Evolutionary conservation across 2,329 filamentous ascomycete genomes (phyloP).

Genomic region (Falciphora oryzae): DNA sequence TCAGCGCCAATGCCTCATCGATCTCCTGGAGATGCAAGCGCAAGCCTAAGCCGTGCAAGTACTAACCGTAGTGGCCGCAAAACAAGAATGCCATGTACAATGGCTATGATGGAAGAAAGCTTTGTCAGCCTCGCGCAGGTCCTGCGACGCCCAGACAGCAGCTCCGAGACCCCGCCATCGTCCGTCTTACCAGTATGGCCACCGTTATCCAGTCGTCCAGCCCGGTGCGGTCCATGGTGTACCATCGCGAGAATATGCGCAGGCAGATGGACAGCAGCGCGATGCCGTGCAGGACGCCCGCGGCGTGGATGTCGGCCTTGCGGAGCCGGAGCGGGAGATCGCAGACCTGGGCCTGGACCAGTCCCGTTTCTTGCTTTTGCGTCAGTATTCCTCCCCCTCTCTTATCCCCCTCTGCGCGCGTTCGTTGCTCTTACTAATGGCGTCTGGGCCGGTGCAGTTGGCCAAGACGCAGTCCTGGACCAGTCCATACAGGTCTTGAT

Average conservation of each 20-base stretch:
- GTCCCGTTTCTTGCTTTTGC: constrained; percentile 21
- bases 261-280: constrained; percentile 29
- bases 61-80: constrained; percentile 27
- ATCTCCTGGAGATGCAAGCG: background rate
- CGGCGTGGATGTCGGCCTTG: constrained; percentile 25
- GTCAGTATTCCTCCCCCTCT: background rate
- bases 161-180: background rate
- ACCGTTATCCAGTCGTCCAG: constrained; percentile 36
- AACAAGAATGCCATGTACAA: constrained; percentile 27
- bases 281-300: constrained; percentile 30
- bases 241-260: constrained; percentile 32
- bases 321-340: constrained; percentile 24
- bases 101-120: constrained; percentile 13
- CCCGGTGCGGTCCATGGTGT: constrained; percentile 23
- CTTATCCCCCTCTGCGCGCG: background rate
- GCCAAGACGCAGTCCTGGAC: constrained; percentile 6
- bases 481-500: background rate
- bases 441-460: constrained; percentile 8
- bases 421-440: constrained; percentile 1
- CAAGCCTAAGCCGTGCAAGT: too few relatives aligned
- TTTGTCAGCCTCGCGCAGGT: constrained; percentile 1
- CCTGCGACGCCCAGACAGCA: background rate
- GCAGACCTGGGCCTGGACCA: constrained; percentile 29
- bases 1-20: background rate
- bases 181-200: constrained; percentile 24